phyloP scores from a whole-genome alignment of 805 yeast genomes.

The Zygotorulaspora sp. region DNA sequence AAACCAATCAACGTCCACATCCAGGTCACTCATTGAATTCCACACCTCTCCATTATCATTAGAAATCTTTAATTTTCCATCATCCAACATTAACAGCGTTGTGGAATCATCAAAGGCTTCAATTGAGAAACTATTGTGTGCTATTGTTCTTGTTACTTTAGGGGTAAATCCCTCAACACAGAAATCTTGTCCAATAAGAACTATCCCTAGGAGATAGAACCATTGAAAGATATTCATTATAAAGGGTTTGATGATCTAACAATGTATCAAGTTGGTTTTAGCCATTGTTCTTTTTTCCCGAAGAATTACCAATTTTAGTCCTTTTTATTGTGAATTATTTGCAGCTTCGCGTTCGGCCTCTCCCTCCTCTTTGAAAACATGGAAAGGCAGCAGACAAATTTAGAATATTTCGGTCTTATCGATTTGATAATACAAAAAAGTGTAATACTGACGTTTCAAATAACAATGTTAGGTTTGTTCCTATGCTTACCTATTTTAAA shows the following conservation, averaged over 20 bases:
- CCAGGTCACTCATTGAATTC: constrained; percentile 23
- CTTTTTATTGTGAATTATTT: neutral
- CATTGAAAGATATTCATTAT: constrained; percentile 8
- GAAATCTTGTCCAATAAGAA: constrained; percentile 1
- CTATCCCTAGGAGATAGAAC: constrained; percentile 2
- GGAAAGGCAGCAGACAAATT: too few relatives aligned
- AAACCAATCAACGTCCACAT: constrained; percentile 5
- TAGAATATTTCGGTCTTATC: too few relatives aligned
- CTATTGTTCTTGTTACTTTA: constrained; percentile 12
- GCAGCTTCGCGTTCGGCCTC: neutral
- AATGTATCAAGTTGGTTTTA: neutral
- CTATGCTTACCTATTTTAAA: too few relatives aligned
- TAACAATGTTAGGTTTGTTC: too few relatives aligned
- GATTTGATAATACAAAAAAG: too few relatives aligned
- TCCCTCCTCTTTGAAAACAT: too few relatives aligned
- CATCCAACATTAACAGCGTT: constrained; percentile 36
- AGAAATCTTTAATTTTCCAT: constrained; percentile 36
- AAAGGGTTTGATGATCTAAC: neutral
- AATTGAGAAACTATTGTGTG: constrained; percentile 6
- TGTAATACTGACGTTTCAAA: too few relatives aligned
- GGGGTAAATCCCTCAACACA: constrained; percentile 20
- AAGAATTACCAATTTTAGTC: too few relatives aligned
- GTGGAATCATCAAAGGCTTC: constrained; percentile 50
- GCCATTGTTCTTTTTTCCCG: neutral
- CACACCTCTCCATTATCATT: constrained; percentile 50